phyloP scores from a whole-genome alignment of 2,329 filamentous ascomycete genomes.

The Didymella pomorum region DNA sequence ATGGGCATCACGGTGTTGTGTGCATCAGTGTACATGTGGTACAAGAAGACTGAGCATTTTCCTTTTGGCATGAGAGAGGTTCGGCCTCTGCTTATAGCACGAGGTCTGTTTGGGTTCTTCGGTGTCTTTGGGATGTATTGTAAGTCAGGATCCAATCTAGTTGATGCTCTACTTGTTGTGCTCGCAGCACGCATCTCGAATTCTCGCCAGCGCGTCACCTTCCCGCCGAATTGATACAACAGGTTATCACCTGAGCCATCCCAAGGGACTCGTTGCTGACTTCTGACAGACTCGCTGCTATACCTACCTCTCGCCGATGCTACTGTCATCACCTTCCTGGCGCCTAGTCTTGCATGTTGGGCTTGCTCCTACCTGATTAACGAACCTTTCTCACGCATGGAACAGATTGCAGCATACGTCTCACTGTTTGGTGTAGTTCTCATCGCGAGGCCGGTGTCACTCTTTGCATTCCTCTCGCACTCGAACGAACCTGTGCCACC shows the following conservation, averaged over 20 bases:
- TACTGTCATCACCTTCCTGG: constrained; percentile 87
- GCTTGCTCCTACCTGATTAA: constrained; percentile 77
- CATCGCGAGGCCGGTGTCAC: constrained; percentile 75
- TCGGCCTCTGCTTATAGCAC: constrained; percentile 69
- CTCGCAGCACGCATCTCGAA: not conserved
- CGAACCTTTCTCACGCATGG: constrained; percentile 79
- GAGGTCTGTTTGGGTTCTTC: constrained; percentile 77
- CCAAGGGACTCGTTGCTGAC: constrained; percentile 16
- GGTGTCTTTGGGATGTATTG: constrained; percentile 80
- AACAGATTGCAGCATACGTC: constrained; percentile 77
- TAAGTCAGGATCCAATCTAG: constrained; percentile 41
- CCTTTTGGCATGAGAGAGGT: constrained; percentile 74
- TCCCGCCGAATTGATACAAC: not conserved
- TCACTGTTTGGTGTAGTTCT: constrained; percentile 82
- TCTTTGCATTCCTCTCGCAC: constrained; percentile 57
- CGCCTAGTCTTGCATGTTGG: constrained; percentile 80
- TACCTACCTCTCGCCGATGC: constrained; percentile 88
- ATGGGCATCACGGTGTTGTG: constrained; percentile 76
- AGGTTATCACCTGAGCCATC: not conserved
- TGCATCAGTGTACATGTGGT: constrained; percentile 77
- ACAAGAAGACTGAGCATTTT: constrained; percentile 69
- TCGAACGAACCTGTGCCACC: constrained; percentile 27
- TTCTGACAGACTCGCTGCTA: constrained; percentile 64
- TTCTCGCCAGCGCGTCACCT: not conserved
- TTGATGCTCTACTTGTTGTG: not conserved